Evolutionary conservation across 768 basidiomycete genomes (phyloP).

Genomic region (Dacryopinax spathularia): DNA sequence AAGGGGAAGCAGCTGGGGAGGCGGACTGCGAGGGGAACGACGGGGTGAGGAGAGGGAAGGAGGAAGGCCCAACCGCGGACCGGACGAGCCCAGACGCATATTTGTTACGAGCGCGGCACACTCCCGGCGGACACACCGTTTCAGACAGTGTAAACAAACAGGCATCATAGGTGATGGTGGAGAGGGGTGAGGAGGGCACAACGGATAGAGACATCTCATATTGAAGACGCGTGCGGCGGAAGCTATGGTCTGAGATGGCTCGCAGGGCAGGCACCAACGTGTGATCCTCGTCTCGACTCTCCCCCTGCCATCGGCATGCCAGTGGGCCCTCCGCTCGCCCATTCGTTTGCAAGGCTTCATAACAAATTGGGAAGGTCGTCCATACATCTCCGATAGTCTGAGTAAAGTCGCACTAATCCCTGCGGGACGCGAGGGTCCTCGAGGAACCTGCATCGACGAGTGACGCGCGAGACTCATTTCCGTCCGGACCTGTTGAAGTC

Average conservation of each 20-base stretch:
- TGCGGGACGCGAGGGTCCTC: no score
- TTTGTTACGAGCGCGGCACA: constrained; percentile 1
- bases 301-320: not conserved
- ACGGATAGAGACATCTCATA: not conserved
- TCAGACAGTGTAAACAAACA: constrained; percentile 5
- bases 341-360: not conserved
- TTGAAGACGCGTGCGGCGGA: constrained; percentile 1
- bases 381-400: not conserved
- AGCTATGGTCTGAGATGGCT: constrained; percentile 3
- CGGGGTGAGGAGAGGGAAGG: not conserved
- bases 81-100: not conserved
- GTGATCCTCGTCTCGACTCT: not conserved
- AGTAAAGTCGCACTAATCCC: not conserved
- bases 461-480: no score
- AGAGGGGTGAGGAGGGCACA: not conserved
- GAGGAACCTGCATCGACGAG: no score
- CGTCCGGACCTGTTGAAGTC: no score
- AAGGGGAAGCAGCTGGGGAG: not conserved
- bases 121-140: not conserved
- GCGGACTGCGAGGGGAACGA: not conserved
- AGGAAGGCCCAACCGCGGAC: not conserved
- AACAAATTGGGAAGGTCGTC: not conserved
- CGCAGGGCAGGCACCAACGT: constrained; percentile 5
- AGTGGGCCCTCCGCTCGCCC: not conserved
- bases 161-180: not conserved